Conservation (phyloP, 164 flowering plant genomes). For the Vitis amurensis region DNA sequence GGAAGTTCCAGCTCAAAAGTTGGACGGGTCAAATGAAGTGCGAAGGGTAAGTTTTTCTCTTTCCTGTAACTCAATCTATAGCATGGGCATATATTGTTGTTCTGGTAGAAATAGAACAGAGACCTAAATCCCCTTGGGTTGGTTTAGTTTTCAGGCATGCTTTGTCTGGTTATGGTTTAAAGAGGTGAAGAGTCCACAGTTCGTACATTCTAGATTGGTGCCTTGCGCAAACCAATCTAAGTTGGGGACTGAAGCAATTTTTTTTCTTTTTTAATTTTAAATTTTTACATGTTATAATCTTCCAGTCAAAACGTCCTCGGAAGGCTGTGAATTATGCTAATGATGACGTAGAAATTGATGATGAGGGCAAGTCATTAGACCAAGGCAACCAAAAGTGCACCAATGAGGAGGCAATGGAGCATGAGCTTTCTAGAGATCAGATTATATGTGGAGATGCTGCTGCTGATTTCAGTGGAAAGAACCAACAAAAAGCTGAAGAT, state of each 20-base stretch:
- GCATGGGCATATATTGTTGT: no score
- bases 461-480: conserved; percentile 9
- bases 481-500: conserved; percentile 7
- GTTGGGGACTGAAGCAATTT: background rate
- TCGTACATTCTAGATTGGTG: background rate
- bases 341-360: conserved; percentile 34
- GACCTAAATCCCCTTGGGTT: background rate
- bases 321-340: conserved; percentile 48
- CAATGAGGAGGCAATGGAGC: conserved; percentile 16
- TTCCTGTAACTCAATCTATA: background rate
- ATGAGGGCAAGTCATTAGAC: conserved; percentile 19
- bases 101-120: no score
- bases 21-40: conserved; percentile 24
- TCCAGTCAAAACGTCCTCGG: conserved; percentile 63
- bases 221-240: background rate
- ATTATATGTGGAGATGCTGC: conserved; percentile 14
- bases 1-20: conserved; percentile 22
- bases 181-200: no score
- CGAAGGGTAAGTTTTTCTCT: conserved; percentile 53
- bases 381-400: conserved; percentile 13
- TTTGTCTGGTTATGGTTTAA: no score
- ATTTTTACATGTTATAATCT: background rate
- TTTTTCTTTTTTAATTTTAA: background rate
- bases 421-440: conserved; percentile 8
- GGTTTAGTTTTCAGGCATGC: background rate